Conservation (phyloP, 345 rosid species). For the Schrenkiella parvula region DNA sequence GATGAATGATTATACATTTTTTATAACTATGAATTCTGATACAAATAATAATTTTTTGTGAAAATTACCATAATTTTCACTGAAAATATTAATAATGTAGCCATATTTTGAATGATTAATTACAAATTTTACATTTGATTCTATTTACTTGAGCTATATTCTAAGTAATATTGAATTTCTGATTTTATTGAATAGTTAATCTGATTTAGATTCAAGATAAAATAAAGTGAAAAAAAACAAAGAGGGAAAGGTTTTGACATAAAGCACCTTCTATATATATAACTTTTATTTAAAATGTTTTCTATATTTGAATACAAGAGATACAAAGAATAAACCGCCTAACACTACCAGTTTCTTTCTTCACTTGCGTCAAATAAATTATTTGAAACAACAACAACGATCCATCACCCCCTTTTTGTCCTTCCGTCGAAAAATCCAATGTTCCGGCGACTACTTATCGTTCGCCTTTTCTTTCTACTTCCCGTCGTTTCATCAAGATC, state of each 20-base stretch:
- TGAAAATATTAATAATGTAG: no score
- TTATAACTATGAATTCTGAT: no score
- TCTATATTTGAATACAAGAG: neutral
- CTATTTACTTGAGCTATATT: neutral
- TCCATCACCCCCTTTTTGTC: neutral
- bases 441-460: constrained; percentile 21
- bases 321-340: neutral
- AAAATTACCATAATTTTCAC: no score
- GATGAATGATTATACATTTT: no score
- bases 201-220: neutral
- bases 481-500: constrained; percentile 16
- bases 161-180: neutral
- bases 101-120: no score
- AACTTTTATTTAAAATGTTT: neutral
- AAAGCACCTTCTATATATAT: neutral
- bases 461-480: constrained; percentile 24
- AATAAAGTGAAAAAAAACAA: neutral
- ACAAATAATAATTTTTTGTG: no score
- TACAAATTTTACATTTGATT: no score
- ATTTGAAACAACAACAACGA: neutral
- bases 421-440: neutral
- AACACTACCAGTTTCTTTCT: neutral
- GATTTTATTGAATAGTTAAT: neutral
- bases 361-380: neutral
- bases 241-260: neutral